A percentile compares a stretch with the other conserved stretches of the same genome.
Evolutionary conservation across 768 basidiomycete species (phyloP).

Genomic region (Boletus rex-veris): DNA sequence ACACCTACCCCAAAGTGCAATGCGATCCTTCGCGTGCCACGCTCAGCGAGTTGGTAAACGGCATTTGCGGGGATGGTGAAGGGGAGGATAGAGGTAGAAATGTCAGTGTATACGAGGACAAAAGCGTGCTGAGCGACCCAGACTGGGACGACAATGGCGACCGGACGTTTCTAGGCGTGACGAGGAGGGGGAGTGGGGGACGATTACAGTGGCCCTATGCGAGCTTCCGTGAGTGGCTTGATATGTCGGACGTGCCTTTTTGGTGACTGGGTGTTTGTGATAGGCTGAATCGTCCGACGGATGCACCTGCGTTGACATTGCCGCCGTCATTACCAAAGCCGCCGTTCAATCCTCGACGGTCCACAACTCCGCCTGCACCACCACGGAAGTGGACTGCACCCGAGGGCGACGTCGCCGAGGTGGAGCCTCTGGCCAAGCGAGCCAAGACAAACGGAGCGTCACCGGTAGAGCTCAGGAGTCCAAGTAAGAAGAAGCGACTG

Average conservation of each 20-base stretch:
- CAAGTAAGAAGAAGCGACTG: slow-evolving; percentile 59
- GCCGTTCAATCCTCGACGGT: slow-evolving; percentile 39
- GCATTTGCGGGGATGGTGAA: too few species aligned
- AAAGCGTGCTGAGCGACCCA: slow-evolving; percentile 83
- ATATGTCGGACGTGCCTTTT: not conserved
- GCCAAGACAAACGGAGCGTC: slow-evolving; percentile 34
- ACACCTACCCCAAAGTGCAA: too few species aligned
- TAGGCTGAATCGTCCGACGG: slow-evolving; percentile 55
- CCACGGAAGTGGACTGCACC: slow-evolving; percentile 55
- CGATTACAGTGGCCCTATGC: slow-evolving; percentile 67
- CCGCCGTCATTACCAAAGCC: slow-evolving; percentile 64
- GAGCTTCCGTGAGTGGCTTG: slow-evolving; percentile 61
- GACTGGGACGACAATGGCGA: slow-evolving; percentile 54
- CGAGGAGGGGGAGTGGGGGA: slow-evolving; percentile 77
- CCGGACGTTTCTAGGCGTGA: slow-evolving; percentile 74
- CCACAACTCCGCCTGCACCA: slow-evolving; percentile 40
- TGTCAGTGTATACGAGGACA: slow-evolving; percentile 86
- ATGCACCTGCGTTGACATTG: slow-evolving; percentile 55
- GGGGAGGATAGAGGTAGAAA: too few species aligned
- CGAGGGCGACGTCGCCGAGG: slow-evolving; percentile 54
- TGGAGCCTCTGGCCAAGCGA: slow-evolving; percentile 59
- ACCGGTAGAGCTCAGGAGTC: slow-evolving; percentile 37
- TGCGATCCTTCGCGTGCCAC: too few species aligned
- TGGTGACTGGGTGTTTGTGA: not conserved
- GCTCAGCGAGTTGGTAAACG: too few species aligned